Evolutionary conservation across 305 asterid species (phyloP).

Genomic region (Fraxinus baroniana): DNA sequence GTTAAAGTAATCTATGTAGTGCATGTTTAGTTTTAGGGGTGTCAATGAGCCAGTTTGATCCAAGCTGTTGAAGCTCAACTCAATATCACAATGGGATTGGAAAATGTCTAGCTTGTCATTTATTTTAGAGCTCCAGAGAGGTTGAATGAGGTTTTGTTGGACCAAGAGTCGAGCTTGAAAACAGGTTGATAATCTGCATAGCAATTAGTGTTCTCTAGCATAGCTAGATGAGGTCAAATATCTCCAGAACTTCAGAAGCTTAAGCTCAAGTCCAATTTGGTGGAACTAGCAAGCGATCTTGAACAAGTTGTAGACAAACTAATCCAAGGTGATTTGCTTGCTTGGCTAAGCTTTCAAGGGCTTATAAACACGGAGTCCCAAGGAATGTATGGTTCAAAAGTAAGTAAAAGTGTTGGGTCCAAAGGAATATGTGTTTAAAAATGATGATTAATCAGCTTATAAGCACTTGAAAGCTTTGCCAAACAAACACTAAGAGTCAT

Average conservation of each 20-base stretch:
- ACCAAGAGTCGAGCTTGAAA: constrained; percentile 8
- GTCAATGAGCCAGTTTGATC: neutral
- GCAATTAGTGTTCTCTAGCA: neutral
- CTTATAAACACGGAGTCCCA: neutral
- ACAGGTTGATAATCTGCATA: constrained; percentile 9
- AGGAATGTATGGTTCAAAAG: neutral
- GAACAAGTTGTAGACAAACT: neutral
- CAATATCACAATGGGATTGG: neutral
- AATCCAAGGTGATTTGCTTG: neutral
- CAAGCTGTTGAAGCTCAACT: neutral
- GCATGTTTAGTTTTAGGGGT: neutral
- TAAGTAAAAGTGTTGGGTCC: neutral
- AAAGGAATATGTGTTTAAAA: neutral
- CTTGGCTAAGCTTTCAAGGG: neutral
- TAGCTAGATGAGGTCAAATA: neutral
- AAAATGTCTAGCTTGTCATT: neutral
- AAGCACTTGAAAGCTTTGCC: neutral
- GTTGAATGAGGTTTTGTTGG: neutral
- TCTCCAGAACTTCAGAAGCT: neutral
- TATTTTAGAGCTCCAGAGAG: neutral
- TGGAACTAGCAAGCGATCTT: neutral
- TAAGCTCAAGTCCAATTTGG: neutral
- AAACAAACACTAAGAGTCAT: neutral
- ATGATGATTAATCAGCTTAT: neutral
- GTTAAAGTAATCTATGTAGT: neutral